Evolutionary conservation across 2,329 filamentous ascomycete genomes (phyloP), one percentile per base, ranked within the genome.

Genomic region (Dactylellina drechsleri): DNA sequence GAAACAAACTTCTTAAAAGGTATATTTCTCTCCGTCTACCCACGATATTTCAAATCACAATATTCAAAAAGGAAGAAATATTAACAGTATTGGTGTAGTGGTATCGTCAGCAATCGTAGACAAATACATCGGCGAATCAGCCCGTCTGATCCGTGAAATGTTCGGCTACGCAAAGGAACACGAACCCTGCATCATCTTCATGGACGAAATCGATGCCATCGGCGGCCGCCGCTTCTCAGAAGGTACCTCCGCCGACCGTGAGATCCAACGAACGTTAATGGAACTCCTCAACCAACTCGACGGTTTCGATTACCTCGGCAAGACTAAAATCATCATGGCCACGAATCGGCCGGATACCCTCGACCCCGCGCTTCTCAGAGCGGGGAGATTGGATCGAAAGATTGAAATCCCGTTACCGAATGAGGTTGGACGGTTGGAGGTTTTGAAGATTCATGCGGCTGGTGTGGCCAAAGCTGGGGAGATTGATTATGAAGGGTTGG

Each of bases 241-340:
- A 83, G 95, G 96, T 79, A 99, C 95, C 60, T 97, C 93, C 74
- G 95, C 95, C 59, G 95, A 99, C 85, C 90, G 96, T 81, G 95
- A 99, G 83, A 99, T 99, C 79, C 95, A 99, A 84, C 90, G 95
- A 81, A 99, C 95, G 41, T 86, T 99, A 74, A 99, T 99, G 95
- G 95, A 99, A 83, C 87, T 99, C 66, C 90, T 99, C 77, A 99
- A 99, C 84, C 95, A 99, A 83, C 89, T 99, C 64, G 95, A 99
- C 82, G 95, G 96, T 79, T 99, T 99, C 85, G 95, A 99, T 84
- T 99, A 99, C 84, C 87, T 99, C 43, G 95, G 96, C 79, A 97
- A 99, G 87, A 99, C 95, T 66, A 99, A 99, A 86, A 99, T 99
- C 82, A 99, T 99, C 85, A 99, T 99, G 96, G 95, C 93, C 43